Base-by-base conservation (phyloP, 306 rosid species). In the Calophaca sinica region DNA sequence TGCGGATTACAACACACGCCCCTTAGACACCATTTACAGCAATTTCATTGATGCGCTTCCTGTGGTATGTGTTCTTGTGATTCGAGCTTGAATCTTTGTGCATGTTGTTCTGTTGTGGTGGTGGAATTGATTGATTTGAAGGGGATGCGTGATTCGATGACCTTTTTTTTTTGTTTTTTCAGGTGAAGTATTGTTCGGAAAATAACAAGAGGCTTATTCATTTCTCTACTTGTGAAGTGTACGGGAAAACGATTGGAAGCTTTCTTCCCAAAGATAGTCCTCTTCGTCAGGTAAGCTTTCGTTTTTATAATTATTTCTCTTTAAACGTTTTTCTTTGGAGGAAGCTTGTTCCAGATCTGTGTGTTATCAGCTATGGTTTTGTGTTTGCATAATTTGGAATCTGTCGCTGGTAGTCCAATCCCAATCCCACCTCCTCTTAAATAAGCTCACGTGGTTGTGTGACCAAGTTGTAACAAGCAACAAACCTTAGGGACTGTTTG, bases 221-320 rank as follows among this genome's bases (percentile, higher is more conserved):
- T 81, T 94, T 94, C 88, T 94, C 99, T 33, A 94, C 99, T 75
- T 94, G 99, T 84, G 99, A 94, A 90, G 98, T 94, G 81, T 94
- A 94, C 51, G 98, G 99, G 48, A 94, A 94, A 87, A 94, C 99
- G 57, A 92, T 94, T 79, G 99, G 99, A 59, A 85, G 93, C 81
- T 94, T 86, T 85, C 99, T 94, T 42, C 98, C 99, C 2, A 90
- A 94, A 73, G 98, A 94, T 79, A 94, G 96, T 69, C 91, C 97
- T 77, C 99, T 92, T 84, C 99, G 97, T 72, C 86, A 94, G 91
- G 99, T 94, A 28, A 9, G 15, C 79, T 58, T 49, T 81, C 82
- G 2, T 70, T 86, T 81, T 48, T 7, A 2, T 12, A 11, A 9
- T 57, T 6, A 49, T 59, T 10, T 12, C 3, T 11, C 3, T 39